Evolutionary conservation across 805 yeast genomes (phyloP).

Genomic region (Lipomyces sp.): DNA sequence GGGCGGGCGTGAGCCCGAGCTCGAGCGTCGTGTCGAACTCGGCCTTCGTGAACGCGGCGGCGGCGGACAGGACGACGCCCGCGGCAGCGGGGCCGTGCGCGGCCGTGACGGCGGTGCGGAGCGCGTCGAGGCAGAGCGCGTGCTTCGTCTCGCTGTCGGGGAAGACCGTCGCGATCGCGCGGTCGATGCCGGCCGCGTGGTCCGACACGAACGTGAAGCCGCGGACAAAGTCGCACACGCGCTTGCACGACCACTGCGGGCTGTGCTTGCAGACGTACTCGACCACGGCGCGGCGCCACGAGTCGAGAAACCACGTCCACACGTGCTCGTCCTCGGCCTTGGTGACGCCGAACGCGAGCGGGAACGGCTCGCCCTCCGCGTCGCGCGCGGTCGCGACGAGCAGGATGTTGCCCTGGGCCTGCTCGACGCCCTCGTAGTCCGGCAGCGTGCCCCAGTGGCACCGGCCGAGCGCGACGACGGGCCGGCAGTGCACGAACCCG

Average conservation of each 20-base stretch:
- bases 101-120: slow-evolving; percentile 6
- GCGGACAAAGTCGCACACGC: slow-evolving; percentile 10
- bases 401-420: background rate
- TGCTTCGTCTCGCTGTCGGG: slow-evolving; percentile 11
- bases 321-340: background rate
- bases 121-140: slow-evolving; percentile 12
- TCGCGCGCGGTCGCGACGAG: slow-evolving; percentile 18
- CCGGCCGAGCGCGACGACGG: slow-evolving; percentile 13
- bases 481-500: slow-evolving; percentile 11
- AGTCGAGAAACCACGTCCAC: slow-evolving; percentile 19
- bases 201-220: slow-evolving; percentile 15
- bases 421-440: background rate
- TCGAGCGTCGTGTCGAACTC: slow-evolving; percentile 6
- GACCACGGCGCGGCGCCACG: slow-evolving; percentile 6
- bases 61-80: slow-evolving; percentile 10
- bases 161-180: slow-evolving; percentile 9
- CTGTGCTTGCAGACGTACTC: background rate
- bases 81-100: slow-evolving; percentile 4
- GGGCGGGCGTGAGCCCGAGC: background rate
- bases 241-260: slow-evolving; percentile 3
- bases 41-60: slow-evolving; percentile 7
- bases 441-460: background rate
- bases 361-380: slow-evolving; percentile 12
- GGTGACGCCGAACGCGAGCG: slow-evolving; percentile 15
- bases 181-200: background rate